These are phyloP conservation scores for Malbranchea cinnamomea DNA, from an alignment of 2,329 filamentous ascomycete species.

Conservation along the genomic window DNA sequence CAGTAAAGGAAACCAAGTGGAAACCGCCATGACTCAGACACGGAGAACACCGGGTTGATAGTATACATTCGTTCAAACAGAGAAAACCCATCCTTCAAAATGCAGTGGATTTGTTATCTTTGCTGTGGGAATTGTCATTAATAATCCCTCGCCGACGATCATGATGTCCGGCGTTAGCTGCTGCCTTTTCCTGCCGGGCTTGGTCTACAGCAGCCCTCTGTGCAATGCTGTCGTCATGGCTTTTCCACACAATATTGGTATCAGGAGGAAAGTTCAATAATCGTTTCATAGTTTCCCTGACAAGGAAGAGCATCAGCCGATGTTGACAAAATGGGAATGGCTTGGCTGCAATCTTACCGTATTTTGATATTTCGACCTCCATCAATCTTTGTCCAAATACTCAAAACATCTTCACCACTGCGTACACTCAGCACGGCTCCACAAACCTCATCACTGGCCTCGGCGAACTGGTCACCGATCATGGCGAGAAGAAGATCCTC, in stretches of 20 bases:
- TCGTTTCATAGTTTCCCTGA: constrained; percentile 84
- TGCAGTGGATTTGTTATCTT: constrained; percentile 27
- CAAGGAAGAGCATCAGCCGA: neutral
- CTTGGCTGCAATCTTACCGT: constrained; percentile 43
- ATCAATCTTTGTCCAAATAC: constrained; percentile 92
- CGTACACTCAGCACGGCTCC: constrained; percentile 87
- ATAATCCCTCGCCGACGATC: constrained; percentile 29
- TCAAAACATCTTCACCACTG: constrained; percentile 91
- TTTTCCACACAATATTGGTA: constrained; percentile 88
- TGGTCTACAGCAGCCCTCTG: constrained; percentile 84
- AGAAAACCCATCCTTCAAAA: constrained; percentile 1
- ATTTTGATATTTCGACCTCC: constrained; percentile 93
- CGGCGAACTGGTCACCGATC: constrained; percentile 84
- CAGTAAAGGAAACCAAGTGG: neutral
- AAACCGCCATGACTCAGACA: constrained; percentile 1
- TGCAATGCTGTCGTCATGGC: constrained; percentile 88
- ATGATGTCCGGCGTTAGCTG: constrained; percentile 19
- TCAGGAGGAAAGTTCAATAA: constrained; percentile 73
- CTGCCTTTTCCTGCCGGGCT: constrained; percentile 68
- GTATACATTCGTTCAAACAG: constrained; percentile 5
- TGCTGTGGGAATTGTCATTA: constrained; percentile 28
- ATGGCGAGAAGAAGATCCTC: constrained; percentile 84
- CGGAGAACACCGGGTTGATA: constrained; percentile 3
- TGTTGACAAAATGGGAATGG: neutral
- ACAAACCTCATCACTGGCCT: constrained; percentile 86